Conservation (phyloP, 2,329 filamentous ascomycete species). For the Penicillium frequentans region DNA sequence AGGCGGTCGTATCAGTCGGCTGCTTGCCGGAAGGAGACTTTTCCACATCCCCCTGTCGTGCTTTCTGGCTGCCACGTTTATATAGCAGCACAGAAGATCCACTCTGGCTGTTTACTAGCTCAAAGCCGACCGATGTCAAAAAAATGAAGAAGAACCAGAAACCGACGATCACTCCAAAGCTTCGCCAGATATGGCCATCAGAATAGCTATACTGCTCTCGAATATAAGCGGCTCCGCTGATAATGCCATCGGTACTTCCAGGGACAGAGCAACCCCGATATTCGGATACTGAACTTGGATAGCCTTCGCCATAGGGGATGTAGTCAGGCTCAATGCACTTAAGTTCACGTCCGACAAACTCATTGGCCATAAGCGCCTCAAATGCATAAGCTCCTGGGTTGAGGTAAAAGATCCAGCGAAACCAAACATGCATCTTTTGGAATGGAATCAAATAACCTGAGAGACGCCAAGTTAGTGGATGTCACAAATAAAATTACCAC, state of each 20-base stretch:
- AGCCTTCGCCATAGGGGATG: conserved; percentile 47
- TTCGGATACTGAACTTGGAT: conserved; percentile 27
- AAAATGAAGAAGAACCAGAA: conserved; percentile 74
- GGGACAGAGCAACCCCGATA: conserved; percentile 33
- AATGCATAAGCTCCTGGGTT: conserved; percentile 68
- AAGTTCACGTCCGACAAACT: conserved; percentile 60
- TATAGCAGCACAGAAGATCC: conserved; percentile 35
- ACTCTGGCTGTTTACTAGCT: conserved; percentile 49
- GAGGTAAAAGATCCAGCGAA: conserved; percentile 62
- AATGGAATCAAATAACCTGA: conserved; percentile 61
- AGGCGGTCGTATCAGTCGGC: conserved; percentile 1
- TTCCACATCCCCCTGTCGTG: not conserved
- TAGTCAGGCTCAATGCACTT: conserved; percentile 53
- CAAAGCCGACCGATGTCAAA: conserved; percentile 72
- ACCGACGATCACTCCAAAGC: conserved; percentile 74
- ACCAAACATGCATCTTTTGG: conserved; percentile 61
- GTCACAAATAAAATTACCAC: not conserved
- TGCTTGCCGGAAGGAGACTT: not conserved
- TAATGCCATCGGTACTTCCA: conserved; percentile 29
- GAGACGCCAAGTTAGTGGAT: not conserved
- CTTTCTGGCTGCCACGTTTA: conserved; percentile 32
- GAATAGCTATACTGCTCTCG: conserved; percentile 55
- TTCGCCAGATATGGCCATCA: conserved; percentile 61
- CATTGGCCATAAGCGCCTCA: conserved; percentile 66
- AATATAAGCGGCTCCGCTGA: conserved; percentile 57